Conservation (phyloP, 768 basidiomycete species). For the Macrolepiota dolichaula region DNA sequence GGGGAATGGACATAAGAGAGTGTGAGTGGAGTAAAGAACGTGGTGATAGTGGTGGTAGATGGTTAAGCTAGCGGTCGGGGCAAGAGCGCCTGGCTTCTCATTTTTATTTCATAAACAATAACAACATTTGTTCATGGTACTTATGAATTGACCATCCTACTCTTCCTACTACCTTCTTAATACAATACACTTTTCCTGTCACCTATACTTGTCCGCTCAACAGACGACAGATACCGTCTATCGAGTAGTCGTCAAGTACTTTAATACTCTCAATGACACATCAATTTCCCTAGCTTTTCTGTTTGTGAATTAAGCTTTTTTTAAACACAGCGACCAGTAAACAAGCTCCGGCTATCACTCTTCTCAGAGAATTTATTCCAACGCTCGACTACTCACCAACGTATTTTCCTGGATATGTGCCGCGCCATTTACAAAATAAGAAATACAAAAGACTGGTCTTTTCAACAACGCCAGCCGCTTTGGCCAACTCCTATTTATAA, state of each 20-base stretch:
- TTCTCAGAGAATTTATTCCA: too few species aligned
- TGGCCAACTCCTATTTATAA: too few species aligned
- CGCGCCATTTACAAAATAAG: too few species aligned
- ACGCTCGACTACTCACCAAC: too few species aligned
- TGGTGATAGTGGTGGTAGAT: background rate
- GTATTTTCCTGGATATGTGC: too few species aligned
- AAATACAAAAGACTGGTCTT: too few species aligned
- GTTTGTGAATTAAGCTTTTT: background rate
- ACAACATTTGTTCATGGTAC: background rate
- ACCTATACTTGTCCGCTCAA: background rate
- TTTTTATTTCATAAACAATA: background rate
- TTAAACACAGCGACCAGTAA: too few species aligned
- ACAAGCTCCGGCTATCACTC: too few species aligned
- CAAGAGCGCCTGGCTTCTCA: background rate
- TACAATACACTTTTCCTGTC: background rate
- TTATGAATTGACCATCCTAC: background rate
- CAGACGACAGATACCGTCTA: background rate
- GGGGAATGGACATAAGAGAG: constrained; percentile 21
- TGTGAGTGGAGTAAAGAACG: constrained; percentile 8
- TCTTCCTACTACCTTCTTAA: background rate
- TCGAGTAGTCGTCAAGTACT: background rate
- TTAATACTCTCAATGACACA: background rate
- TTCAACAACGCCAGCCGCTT: too few species aligned
- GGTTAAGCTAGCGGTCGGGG: background rate
- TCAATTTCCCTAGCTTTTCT: too few species aligned